Percentiles rank a stretch among this genome's conserved stretches.
Evolutionary conservation across 768 basidiomycete genomes (phyloP).

Genomic region (Psilocybe cyanescens): DNA sequence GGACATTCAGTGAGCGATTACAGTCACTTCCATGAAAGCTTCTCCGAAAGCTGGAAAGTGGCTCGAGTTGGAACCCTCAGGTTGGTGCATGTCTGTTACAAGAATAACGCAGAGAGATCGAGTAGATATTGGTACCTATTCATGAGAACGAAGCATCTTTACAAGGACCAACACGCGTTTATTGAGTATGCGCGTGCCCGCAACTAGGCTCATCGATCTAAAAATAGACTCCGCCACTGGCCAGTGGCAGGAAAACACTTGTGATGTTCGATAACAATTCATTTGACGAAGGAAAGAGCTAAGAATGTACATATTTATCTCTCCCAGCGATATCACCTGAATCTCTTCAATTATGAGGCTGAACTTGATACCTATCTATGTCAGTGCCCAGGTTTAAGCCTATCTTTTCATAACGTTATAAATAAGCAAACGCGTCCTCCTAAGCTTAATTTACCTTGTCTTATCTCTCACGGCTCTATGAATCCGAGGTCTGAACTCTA

Average conservation of each 20-base stretch:
- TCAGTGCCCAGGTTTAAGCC: too few relatives aligned
- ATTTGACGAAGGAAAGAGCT: background rate
- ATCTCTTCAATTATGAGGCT: background rate
- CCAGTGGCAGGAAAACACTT: background rate
- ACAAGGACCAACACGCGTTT: conserved; percentile 13
- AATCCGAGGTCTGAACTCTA: background rate
- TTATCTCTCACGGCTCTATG: background rate
- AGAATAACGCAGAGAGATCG: background rate
- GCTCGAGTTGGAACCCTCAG: background rate
- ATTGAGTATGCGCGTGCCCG: conserved; percentile 11
- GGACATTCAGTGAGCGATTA: background rate
- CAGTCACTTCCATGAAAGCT: background rate
- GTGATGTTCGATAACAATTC: background rate
- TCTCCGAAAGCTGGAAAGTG: background rate
- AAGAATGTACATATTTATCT: background rate
- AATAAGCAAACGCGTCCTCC: background rate
- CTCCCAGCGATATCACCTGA: background rate
- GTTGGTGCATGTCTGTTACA: background rate
- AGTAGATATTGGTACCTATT: background rate
- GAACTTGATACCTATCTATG: background rate
- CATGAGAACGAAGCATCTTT: background rate
- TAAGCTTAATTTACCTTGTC: background rate
- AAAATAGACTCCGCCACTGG: background rate
- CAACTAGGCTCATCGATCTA: background rate
- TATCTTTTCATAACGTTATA: background rate